Evolutionary conservation across 805 yeast genomes (phyloP), one percentile per base, ranked within the genome.

Genomic region (Danielozyma ontarioensis): DNA sequence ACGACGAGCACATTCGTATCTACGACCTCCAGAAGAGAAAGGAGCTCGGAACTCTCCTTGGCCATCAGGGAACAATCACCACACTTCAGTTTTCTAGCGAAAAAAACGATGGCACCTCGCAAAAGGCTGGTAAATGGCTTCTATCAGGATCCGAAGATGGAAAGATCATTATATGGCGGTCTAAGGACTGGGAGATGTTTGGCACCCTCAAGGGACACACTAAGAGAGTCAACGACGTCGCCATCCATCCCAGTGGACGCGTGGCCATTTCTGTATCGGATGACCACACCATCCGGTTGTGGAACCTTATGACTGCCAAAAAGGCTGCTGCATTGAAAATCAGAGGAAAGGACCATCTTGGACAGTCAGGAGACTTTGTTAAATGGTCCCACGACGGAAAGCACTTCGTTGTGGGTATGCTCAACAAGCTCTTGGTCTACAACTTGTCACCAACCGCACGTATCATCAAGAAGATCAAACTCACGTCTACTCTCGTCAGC

Each of bases 301-400:
- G 98, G 98, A 93, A 93, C 54, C 67, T 93, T 44, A 90, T 93
- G 97, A 90, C 97, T 1, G 93, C 87, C 11, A 84, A 85, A 55
- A 89, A 88, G 59, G 97, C 97, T 13, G 89, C 95, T 1, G 69
- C 75, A 8, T 64, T 89, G 58, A 88, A 83, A 51, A 62, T 84
- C 39, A 80, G 73, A 52, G 82, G 81, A 25, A 76, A 70, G 39
- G 84, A 80, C 50, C 78, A 81, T 43, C 59, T 71, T 38, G 81
- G 81, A 5, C 84, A 82, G 57, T 61, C 68, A 36, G 83, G 80
- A 28, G 80, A 78, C 40, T 66, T 64, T 50, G 83, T 80, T 7
- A 68, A 75, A 32, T 87, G 95, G 93, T 59, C 79, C 10, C 45
- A 63, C 2, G 62, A 61, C 27, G 95, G 96, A n/a, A 73, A 74